These are phyloP conservation scores for Globisporangium radiosum DNA, from an alignment of 352 stramenopile species.

Conservation along the genomic window DNA sequence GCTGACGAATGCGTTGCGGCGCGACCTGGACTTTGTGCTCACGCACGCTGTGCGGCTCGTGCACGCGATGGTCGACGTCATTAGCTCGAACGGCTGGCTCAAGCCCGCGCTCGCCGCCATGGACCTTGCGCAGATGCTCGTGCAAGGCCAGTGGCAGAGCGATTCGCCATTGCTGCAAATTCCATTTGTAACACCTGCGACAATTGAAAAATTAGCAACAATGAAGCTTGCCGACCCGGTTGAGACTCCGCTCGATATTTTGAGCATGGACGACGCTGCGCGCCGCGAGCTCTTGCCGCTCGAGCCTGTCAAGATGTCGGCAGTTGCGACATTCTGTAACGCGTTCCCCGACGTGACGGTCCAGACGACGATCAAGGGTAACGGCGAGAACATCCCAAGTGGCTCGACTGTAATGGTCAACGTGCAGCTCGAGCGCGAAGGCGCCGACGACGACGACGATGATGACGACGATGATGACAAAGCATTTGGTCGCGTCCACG, in stretches of 20 bases:
- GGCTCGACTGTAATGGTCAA: conserved; percentile 88
- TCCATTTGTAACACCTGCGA: conserved; percentile 94
- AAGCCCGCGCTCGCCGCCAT: conserved; percentile 97
- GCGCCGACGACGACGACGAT: conserved; percentile 91
- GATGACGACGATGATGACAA: conserved; percentile 43
- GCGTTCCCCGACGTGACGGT: conserved; percentile 98
- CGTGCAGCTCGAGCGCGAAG: conserved; percentile 89
- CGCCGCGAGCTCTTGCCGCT: conserved; percentile 88
- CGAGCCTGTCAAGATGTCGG: conserved; percentile 88
- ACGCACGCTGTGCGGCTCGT: conserved; percentile 91
- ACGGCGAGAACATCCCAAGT: conserved; percentile 85
- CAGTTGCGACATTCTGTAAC: conserved; percentile 99
- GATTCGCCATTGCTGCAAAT: conserved; percentile 96
- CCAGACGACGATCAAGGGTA: conserved; percentile 87
- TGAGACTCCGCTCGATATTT: conserved; percentile 76
- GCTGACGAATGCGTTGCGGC: conserved; percentile 88
- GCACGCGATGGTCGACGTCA: conserved; percentile 98
- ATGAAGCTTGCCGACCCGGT: conserved; percentile 68
- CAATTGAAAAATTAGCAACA: conserved; percentile 45
- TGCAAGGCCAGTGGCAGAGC: conserved; percentile 97
- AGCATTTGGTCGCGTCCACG: conserved; percentile 39
- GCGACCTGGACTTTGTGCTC: conserved; percentile 91
- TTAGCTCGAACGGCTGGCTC: conserved; percentile 98
- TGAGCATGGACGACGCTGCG: conserved; percentile 93
- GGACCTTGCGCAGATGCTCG: conserved; percentile 99